Percentiles rank a stretch among this genome's conserved stretches.
These are phyloP conservation scores for Colletotrichum cereale DNA, from an alignment of 2,329 filamentous ascomycete genomes.

Conservation along the genomic window DNA sequence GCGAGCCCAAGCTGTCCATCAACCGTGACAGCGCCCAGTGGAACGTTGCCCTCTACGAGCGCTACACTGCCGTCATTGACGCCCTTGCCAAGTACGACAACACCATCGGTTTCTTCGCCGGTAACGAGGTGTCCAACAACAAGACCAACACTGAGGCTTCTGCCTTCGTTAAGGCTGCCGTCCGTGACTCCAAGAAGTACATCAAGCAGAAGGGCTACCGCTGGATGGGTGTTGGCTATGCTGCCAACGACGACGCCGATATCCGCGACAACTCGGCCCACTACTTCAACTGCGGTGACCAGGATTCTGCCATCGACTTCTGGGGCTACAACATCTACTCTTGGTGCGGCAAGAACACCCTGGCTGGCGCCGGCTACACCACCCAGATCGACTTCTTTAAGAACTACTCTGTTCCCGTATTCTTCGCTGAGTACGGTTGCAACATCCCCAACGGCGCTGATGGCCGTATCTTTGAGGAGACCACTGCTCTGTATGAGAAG, in stretches of 20 bases:
- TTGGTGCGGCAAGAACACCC: slow-evolving; percentile 92
- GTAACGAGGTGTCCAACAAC: slow-evolving; percentile 95
- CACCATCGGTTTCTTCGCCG: slow-evolving; percentile 96
- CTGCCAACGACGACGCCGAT: slow-evolving; percentile 89
- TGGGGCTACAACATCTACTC: slow-evolving; percentile 99
- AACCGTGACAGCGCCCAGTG: slow-evolving; percentile 83
- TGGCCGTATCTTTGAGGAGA: slow-evolving; percentile 87
- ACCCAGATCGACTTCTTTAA: slow-evolving; percentile 87
- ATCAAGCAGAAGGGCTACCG: slow-evolving; percentile 86
- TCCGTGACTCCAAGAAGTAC: slow-evolving; percentile 95
- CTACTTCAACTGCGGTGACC: slow-evolving; percentile 93
- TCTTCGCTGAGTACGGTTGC: slow-evolving; percentile 99
- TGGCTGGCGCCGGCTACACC: slow-evolving; percentile 81
- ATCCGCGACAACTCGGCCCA: slow-evolving; percentile 86
- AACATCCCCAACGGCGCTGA: slow-evolving; percentile 73
- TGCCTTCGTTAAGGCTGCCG: slow-evolving; percentile 96
- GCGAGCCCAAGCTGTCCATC: slow-evolving; percentile 85
- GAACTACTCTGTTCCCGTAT: slow-evolving; percentile 91
- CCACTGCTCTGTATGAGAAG: slow-evolving; percentile 80
- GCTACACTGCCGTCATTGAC: slow-evolving; percentile 89
- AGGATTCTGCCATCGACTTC: slow-evolving; percentile 83
- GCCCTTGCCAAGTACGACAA: slow-evolving; percentile 86
- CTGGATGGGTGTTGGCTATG: slow-evolving; percentile 90
- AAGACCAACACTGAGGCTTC: slow-evolving; percentile 90
- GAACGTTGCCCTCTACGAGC: slow-evolving; percentile 81